phyloP scores from a whole-genome alignment of 2,329 filamentous ascomycete genomes.

The Didymellaceae sp. region DNA sequence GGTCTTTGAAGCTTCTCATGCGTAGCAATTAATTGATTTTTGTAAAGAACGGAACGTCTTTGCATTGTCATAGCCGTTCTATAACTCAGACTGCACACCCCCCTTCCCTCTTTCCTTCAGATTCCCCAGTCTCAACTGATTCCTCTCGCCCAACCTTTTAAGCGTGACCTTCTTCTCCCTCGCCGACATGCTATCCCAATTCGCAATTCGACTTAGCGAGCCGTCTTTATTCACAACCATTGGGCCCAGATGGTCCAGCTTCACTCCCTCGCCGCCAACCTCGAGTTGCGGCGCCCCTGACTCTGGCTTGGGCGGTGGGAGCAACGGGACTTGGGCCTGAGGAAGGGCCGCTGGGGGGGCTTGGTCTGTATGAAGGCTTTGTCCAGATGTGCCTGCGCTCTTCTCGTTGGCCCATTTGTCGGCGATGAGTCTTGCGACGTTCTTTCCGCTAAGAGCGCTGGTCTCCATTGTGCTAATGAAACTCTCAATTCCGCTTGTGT shows the following conservation, averaged over 20 bases:
- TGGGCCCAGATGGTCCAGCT: slow-evolving; percentile 73
- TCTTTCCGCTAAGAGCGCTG: slow-evolving; percentile 87
- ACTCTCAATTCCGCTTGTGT: slow-evolving; percentile 77
- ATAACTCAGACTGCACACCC: no score
- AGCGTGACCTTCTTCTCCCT: slow-evolving; percentile 72
- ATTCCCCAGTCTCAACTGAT: slow-evolving; percentile 66
- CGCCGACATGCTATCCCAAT: slow-evolving; percentile 75
- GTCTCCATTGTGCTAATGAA: slow-evolving; percentile 99
- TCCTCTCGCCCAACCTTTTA: slow-evolving; percentile 70
- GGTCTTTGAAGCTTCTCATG: no score
- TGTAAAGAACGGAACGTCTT: no score
- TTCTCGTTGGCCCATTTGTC: slow-evolving; percentile 59
- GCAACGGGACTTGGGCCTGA: background rate
- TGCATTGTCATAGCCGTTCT: no score
- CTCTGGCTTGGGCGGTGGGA: background rate
- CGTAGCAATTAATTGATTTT: no score
- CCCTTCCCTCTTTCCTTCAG: no score
- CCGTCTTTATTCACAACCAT: slow-evolving; percentile 77
- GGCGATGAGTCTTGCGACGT: slow-evolving; percentile 74
- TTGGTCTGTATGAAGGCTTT: background rate
- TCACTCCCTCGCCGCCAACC: slow-evolving; percentile 52
- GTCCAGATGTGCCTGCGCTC: background rate
- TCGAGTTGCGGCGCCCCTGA: slow-evolving; percentile 34
- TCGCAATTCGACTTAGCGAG: slow-evolving; percentile 71
- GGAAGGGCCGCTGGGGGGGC: background rate